Evolutionary conservation across 352 stramenopile species (phyloP).

Genomic region (Peronospora farinosa): DNA sequence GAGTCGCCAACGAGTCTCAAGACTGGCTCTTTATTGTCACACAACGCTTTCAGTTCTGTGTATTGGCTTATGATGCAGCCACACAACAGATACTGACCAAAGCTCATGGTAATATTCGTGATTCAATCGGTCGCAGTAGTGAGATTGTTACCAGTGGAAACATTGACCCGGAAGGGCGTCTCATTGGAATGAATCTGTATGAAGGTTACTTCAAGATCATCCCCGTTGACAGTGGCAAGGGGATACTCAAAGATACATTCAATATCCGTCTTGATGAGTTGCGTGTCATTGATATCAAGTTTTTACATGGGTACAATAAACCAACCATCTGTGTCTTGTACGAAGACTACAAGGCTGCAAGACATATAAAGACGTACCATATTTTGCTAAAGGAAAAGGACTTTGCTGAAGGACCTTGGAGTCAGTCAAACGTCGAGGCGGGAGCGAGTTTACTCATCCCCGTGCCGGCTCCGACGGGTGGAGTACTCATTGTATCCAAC

Average conservation of each 20-base stretch:
- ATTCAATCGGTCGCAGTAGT: conserved; percentile 82
- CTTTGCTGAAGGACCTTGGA: conserved; percentile 85
- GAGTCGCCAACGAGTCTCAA: conserved; percentile 56
- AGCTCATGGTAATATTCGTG: conserved; percentile 79
- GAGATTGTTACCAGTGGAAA: conserved; percentile 87
- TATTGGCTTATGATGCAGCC: conserved; percentile 72
- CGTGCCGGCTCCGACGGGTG: conserved; percentile 72
- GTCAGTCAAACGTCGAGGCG: conserved; percentile 84
- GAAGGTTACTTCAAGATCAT: conserved; percentile 89
- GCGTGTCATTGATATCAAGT: conserved; percentile 91
- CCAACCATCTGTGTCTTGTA: conserved; percentile 90
- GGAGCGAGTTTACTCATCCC: conserved; percentile 86
- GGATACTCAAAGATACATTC: conserved; percentile 81
- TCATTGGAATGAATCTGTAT: conserved; percentile 90
- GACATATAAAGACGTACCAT: conserved; percentile 90
- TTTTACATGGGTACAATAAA: conserved; percentile 84
- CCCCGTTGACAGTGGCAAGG: conserved; percentile 76
- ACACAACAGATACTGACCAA: conserved; percentile 77
- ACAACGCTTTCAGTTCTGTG: conserved; percentile 87
- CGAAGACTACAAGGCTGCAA: conserved; percentile 84
- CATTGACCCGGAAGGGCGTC: conserved; percentile 75
- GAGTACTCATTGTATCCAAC: conserved; percentile 88
- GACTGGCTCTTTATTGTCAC: conserved; percentile 88
- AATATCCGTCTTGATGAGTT: conserved; percentile 91
- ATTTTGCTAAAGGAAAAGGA: conserved; percentile 88